Conservation (phyloP, 2,329 filamentous ascomycete genomes). For the Ampelomyces quisqualis region DNA sequence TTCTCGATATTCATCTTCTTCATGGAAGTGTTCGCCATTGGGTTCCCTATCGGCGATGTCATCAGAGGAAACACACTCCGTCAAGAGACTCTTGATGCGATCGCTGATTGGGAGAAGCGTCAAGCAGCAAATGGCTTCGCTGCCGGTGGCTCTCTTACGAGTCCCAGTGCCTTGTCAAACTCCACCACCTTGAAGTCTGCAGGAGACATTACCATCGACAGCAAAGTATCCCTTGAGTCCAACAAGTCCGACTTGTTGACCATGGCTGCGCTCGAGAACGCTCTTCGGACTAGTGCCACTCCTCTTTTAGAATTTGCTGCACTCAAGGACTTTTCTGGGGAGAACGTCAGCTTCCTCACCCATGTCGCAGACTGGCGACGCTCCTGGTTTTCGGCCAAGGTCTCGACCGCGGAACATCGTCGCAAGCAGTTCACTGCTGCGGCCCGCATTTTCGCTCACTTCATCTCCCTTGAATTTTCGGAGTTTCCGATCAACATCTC, state of each 20-base stretch:
- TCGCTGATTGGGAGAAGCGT: conserved; percentile 37
- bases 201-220: conserved; percentile 9
- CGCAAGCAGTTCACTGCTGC: conserved; percentile 33
- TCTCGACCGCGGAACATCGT: conserved; percentile 23
- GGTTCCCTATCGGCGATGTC: conserved; percentile 35
- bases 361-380: conserved; percentile 37
- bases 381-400: conserved; percentile 29
- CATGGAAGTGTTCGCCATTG: conserved; percentile 36
- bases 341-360: conserved; percentile 41
- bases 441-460: conserved; percentile 36
- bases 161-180: conserved; percentile 16
- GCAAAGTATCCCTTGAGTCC: conserved; percentile 27
- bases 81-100: conserved; percentile 37
- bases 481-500: conserved; percentile 42
- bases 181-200: conserved; percentile 21
- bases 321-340: conserved; percentile 39
- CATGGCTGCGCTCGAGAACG: conserved; percentile 38
- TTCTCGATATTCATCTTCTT: conserved; percentile 37
- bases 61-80: conserved; percentile 29
- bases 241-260: conserved; percentile 36
- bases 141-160: conserved; percentile 14
- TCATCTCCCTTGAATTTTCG: conserved; percentile 37
- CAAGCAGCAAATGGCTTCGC: conserved; percentile 16
- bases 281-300: conserved; percentile 31
- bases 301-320: conserved; percentile 38